Base-by-base conservation (phyloP, 176 grass and related monocot genomes). In the Juncus inflexus region DNA sequence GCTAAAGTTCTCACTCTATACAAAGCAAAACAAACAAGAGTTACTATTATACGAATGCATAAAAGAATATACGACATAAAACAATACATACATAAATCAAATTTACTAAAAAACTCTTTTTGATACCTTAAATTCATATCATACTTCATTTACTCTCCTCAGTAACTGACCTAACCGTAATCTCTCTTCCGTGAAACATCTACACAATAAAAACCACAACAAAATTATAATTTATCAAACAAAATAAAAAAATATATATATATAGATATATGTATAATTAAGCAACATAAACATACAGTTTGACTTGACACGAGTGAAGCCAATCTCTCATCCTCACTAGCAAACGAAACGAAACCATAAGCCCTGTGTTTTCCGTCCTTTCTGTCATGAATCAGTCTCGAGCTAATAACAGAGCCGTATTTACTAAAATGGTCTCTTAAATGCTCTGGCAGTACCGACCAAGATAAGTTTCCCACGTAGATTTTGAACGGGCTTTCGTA, bases 381-480 rank as follows among this genome's bases (percentile, higher is more conserved):
- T 39, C 84, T 84, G 63, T 94, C 84, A 15, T 77, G 55, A 7
- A 88, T 42, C 45, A 94, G 50, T 28, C 84, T 88, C 9, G 84
- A 77, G 50, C 81, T 94, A 37, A 88, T 80, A 51, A 94, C 50
- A 36, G 71, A 87, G 62, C 84, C 81, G 10, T 77, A 94, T 38
- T 77, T 63, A 41, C 72, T 83, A 12, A 94, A 94, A 36, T 82
- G 64, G 9, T 85, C 84, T 52, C 81, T 76, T 72, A 94, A 54
- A 42, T 85, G 61, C 76, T 88, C 62, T 7, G 81, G 84, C 67
- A 75, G 75, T 61, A 88, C 78, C 63, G 75, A 77, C 84, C 81
- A 94, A 2, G 89, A 64, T 59, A 94, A 71, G 36, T 94, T 94
- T 55, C 89, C 89, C 9, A 94, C 75, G 49, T 94, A 94, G 14